A percentile compares a stretch with the other conserved stretches of the same genome.
phyloP scores from a whole-genome alignment of 1,284 basidiomycete genomes.

The Somion occarium region DNA sequence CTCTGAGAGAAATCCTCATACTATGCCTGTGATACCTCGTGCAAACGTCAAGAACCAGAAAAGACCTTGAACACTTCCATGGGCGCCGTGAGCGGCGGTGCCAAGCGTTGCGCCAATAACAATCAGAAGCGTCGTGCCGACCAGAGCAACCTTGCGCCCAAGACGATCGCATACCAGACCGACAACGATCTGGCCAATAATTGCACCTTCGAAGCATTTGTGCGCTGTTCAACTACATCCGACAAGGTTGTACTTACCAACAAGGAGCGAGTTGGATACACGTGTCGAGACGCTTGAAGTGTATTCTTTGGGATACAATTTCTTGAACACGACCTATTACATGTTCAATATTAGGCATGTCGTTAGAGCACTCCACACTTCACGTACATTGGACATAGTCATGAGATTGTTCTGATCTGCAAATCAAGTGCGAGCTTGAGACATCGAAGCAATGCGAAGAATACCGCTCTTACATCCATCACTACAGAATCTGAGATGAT shows the following conservation, averaged over 20 bases:
- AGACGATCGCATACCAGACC: constrained; percentile 69
- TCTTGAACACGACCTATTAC: constrained; percentile 54
- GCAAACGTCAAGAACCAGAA: constrained; percentile 74
- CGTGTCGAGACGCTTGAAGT: constrained; percentile 60
- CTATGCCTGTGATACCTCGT: neutral
- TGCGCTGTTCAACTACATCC: neutral
- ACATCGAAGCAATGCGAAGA: constrained; percentile 2
- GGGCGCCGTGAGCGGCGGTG: constrained; percentile 65
- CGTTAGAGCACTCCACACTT: neutral
- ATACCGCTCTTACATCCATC: constrained; percentile 53
- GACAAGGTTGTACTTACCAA: constrained; percentile 40
- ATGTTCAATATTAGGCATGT: neutral
- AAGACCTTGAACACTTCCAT: constrained; percentile 54
- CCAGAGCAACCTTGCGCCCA: constrained; percentile 69
- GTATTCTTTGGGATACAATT: constrained; percentile 56
- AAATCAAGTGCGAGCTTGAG: neutral
- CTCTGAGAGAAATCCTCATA: too few species aligned
- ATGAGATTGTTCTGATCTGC: constrained; percentile 67
- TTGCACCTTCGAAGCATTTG: constrained; percentile 40
- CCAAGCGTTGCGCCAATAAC: constrained; percentile 68
- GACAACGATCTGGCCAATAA: constrained; percentile 64
- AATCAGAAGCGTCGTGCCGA: constrained; percentile 66
- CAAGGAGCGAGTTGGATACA: constrained; percentile 69
- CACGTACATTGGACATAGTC: constrained; percentile 56
- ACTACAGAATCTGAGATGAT: constrained; percentile 4